These are phyloP conservation scores for Desmodesmus armatus DNA, from an alignment of 139 green algal species.

Conservation along the genomic window DNA sequence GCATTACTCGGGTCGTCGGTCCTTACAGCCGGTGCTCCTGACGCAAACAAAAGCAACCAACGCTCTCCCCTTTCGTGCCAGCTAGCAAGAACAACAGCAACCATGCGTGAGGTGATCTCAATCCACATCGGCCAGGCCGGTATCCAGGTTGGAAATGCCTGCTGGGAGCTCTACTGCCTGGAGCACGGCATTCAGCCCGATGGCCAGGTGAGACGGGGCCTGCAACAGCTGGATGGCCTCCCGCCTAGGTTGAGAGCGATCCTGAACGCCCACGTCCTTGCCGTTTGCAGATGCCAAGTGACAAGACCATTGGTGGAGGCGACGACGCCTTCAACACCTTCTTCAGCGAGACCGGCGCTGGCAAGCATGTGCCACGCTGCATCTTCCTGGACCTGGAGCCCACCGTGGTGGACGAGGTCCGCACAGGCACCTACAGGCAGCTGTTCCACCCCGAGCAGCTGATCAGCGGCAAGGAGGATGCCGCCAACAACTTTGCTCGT, in stretches of 20 bases:
- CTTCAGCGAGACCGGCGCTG: slow-evolving; percentile 96
- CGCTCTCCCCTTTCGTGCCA: neutral
- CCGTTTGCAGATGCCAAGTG: slow-evolving; percentile 87
- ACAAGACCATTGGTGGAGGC: slow-evolving; percentile 92
- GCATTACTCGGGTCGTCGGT: slow-evolving; percentile 10
- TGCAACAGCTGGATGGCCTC: too few relatives aligned
- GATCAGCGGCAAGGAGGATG: slow-evolving; percentile 95
- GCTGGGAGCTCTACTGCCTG: slow-evolving; percentile 99
- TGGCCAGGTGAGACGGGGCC: slow-evolving; percentile 80
- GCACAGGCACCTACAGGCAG: slow-evolving; percentile 96
- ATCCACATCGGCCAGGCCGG: slow-evolving; percentile 96
- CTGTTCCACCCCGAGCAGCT: slow-evolving; percentile 99
- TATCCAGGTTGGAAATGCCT: slow-evolving; percentile 96
- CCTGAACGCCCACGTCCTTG: neutral
- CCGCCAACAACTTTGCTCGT: slow-evolving; percentile 68
- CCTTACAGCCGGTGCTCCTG: neutral
- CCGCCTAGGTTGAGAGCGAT: too few relatives aligned
- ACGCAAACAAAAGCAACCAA: neutral
- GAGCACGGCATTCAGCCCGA: slow-evolving; percentile 98
- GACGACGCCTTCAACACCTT: slow-evolving; percentile 98
- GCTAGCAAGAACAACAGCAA: slow-evolving; percentile 34
- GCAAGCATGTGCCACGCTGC: slow-evolving; percentile 94
- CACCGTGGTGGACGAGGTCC: slow-evolving; percentile 97
- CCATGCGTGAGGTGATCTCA: slow-evolving; percentile 97
- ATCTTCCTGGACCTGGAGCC: slow-evolving; percentile 98